These are phyloP conservation scores for Trapa incisa DNA, from an alignment of 345 rosid species.

Conservation along the genomic window DNA sequence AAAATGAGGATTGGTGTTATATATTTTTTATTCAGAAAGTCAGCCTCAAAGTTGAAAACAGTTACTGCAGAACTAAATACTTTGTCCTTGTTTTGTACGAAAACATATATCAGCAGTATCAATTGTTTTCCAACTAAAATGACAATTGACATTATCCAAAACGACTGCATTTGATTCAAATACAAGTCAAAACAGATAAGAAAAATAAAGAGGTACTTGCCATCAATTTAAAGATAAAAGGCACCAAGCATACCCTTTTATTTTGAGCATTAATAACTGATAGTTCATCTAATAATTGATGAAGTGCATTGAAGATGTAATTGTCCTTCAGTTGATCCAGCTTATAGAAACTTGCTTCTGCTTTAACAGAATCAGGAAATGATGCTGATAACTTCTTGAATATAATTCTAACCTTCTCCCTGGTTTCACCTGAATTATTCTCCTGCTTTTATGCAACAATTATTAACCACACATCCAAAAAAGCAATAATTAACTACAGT, in stretches of 20 bases:
- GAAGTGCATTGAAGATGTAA: slow-evolving; percentile 39
- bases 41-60: not conserved
- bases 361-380: slow-evolving; percentile 64
- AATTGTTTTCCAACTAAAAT: not conserved
- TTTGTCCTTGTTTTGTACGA: not conserved
- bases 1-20: not conserved
- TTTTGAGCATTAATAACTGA: slow-evolving; percentile 25
- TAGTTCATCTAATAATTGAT: slow-evolving; percentile 39
- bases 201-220: not conserved
- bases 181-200: not conserved
- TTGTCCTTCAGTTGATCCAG: slow-evolving; percentile 54
- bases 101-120: not conserved
- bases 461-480: not conserved
- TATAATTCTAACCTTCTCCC: slow-evolving; percentile 27
- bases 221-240: slow-evolving; percentile 5
- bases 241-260: slow-evolving; percentile 30
- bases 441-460: slow-evolving; percentile 13
- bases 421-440: slow-evolving; percentile 42
- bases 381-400: slow-evolving; percentile 60
- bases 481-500: not conserved
- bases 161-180: not conserved
- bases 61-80: not conserved
- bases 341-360: slow-evolving; percentile 56
- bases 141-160: not conserved
- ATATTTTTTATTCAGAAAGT: not conserved